Evolutionary conservation across 345 rosid genomes (phyloP), one percentile per base, ranked within the genome.

Genomic region (Leavenworthia alabamica): DNA sequence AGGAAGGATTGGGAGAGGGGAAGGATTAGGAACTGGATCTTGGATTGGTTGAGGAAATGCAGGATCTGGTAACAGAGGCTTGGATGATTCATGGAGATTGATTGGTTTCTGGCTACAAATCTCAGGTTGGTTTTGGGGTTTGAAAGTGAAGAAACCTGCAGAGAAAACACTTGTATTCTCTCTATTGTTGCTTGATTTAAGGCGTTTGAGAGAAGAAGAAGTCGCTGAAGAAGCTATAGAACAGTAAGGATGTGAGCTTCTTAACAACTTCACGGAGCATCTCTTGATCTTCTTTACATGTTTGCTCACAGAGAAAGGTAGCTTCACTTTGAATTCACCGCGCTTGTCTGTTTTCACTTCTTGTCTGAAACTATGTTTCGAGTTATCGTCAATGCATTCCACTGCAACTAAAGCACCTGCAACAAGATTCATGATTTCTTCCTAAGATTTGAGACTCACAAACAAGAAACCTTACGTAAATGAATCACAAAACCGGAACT

Each of bases 131-230:
- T 69, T 82, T 15, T 70, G 57, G 0, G 97, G 99, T 80, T 79
- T 93, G 81, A 93, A 89, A 43, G 88, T 73, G 78, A 89, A 89
- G 73, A 81, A 75, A 0, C 99, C 99, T n/a, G 99, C 94, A 2
- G 94, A 93, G 84, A 86, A 93, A 23, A 93, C 65, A 9, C 79
- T 77, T 4, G 62, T 56, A 0, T 44, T 57, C 32, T 71, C 67
- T 49, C 89, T 85, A 2, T 72, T 68, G 47, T 73, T 78, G 46
- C 76, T 75, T 2, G 82, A 70, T 73, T 74, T 84, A 17, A 92
- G 76, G 27, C 60, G 85, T 65, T 36, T 64, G 11, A 87, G 77
- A 14, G 83, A 77, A 16, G 94, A 77, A 0, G 96, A 81, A 8
- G 83, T 72, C 2, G 89, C 86, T 9, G 82, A 52, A 11, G 97